Conservation (phyloP, 1,139 yeast genomes). For the Nakaseomyces sp. region DNA sequence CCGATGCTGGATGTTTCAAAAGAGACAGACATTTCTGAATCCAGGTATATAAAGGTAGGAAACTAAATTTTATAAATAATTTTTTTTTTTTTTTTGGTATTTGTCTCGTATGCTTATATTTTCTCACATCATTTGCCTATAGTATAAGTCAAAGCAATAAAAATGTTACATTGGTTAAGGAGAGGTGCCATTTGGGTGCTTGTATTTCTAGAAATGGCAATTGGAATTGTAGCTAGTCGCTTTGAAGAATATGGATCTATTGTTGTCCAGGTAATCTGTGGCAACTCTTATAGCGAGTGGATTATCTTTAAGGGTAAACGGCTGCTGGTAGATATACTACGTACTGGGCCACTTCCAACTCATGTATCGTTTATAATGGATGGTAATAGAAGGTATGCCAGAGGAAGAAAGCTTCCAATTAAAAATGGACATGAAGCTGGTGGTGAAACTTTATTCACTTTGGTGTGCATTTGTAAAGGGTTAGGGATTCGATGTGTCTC, state of each 20-base stretch:
- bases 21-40: too few relatives aligned
- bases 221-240: not conserved
- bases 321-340: constrained; percentile 43
- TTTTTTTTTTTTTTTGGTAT: not conserved
- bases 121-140: not conserved
- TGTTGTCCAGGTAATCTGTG: not conserved
- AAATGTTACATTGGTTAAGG: not conserved
- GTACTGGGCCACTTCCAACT: constrained; percentile 70
- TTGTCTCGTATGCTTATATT: not conserved
- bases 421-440: constrained; percentile 89
- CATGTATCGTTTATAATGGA: constrained; percentile 97
- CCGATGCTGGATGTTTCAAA: not conserved
- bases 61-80: too few relatives aligned
- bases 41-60: not conserved
- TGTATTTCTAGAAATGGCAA: not conserved
- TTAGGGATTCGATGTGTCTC: constrained; percentile 75
- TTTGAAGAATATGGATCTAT: not conserved
- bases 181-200: constrained; percentile 1
- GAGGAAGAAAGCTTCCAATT: constrained; percentile 52
- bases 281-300: not conserved
- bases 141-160: not conserved
- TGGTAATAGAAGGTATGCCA: constrained; percentile 87
- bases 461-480: constrained; percentile 33
- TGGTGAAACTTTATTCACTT: constrained; percentile 59
- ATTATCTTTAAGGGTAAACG: constrained; percentile 31